A percentile compares a stretch with the other conserved stretches of the same genome.
Conservation (phyloP, 2,329 filamentous ascomycete genomes). For the Sclerotinia trifoliorum region DNA sequence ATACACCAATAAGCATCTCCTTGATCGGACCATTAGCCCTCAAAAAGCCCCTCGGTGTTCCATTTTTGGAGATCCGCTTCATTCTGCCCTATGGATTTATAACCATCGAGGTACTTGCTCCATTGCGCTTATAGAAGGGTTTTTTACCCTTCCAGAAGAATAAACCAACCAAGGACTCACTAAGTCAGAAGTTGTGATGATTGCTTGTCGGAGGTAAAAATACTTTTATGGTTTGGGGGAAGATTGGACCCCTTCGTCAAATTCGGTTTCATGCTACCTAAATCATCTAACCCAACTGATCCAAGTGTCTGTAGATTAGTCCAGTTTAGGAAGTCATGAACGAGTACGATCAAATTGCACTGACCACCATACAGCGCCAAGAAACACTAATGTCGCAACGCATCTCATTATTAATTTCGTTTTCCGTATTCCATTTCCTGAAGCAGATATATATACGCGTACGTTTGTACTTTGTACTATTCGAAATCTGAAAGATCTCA, state of each 20-base stretch:
- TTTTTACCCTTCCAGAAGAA: too few relatives aligned
- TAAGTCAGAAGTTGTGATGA: neutral
- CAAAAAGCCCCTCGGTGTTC: neutral
- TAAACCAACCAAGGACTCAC: too few relatives aligned
- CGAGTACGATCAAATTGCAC: neutral
- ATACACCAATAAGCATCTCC: neutral
- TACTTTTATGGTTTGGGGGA: too few relatives aligned
- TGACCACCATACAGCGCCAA: neutral
- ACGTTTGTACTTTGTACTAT: too few relatives aligned
- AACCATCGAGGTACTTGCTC: too few relatives aligned
- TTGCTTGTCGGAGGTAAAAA: too few relatives aligned
- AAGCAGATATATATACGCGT: neutral
- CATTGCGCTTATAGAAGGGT: neutral
- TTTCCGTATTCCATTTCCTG: neutral
- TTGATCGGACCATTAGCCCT: neutral
- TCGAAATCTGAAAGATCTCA: neutral
- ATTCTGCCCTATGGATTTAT: too few relatives aligned
- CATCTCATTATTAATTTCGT: neutral
- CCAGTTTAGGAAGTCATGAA: neutral
- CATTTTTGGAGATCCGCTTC: neutral
- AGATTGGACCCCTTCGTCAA: neutral
- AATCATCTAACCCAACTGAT: neutral
- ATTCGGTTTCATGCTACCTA: too few relatives aligned
- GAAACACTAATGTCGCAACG: neutral
- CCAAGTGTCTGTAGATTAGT: neutral